A percentile compares a stretch with the other conserved stretches of the same genome.
phyloP scores from a whole-genome alignment of 129 eudicot genomes.

The Ambrosia trifida region DNA sequence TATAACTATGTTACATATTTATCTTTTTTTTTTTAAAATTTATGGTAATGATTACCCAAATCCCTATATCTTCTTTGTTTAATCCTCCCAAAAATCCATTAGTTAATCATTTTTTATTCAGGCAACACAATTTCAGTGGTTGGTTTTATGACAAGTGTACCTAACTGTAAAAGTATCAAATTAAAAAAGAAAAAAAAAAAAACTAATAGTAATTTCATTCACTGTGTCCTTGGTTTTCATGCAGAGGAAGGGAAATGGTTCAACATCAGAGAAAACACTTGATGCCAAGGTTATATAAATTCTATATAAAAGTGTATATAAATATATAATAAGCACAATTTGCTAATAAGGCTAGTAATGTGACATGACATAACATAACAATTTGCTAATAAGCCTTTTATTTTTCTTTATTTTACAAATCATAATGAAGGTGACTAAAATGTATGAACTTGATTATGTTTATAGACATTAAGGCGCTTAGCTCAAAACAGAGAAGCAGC shows the following conservation, averaged over 20 bases:
- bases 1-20: constrained; percentile 24
- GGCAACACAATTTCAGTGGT: not conserved
- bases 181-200: not conserved
- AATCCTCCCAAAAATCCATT: too few relatives aligned
- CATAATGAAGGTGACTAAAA: not conserved
- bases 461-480: constrained; percentile 90
- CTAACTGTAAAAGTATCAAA: not conserved
- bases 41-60: constrained; percentile 42
- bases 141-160: too few relatives aligned
- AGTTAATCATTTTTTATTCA: not conserved
- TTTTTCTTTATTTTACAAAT: not conserved
- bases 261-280: constrained; percentile 64
- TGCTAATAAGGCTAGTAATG: not conserved
- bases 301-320: not conserved
- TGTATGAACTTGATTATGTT: constrained; percentile 13
- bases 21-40: constrained; percentile 34
- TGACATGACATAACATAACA: too few relatives aligned
- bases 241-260: constrained; percentile 81
- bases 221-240: constrained; percentile 17
- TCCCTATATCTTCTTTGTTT: constrained; percentile 48
- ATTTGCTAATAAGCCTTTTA: too few relatives aligned
- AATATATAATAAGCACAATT: not conserved
- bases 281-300: constrained; percentile 70
- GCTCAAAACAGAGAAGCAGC: constrained; percentile 99
- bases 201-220: not conserved